Percentiles rank a stretch among this genome's conserved stretches.
These are phyloP conservation scores for Teratosphaeria pseudoeucalypti DNA, from an alignment of 2,329 filamentous ascomycete genomes.

Conservation along the genomic window DNA sequence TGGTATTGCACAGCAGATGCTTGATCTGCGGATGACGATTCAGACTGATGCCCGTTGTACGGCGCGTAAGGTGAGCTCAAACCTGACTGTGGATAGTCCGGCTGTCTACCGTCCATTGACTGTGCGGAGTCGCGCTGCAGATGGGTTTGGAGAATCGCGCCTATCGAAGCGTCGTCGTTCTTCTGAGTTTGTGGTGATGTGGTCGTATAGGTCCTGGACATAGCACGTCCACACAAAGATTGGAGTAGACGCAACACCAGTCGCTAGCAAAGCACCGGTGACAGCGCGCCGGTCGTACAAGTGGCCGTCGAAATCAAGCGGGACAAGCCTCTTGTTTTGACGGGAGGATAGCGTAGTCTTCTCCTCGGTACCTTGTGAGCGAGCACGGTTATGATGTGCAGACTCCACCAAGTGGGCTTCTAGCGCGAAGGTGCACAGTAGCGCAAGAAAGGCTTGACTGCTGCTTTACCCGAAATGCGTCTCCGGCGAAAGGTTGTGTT, in stretches of 20 bases:
- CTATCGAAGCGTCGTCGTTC: slow-evolving; percentile 30
- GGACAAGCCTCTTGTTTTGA: slow-evolving; percentile 25
- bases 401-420: slow-evolving; percentile 23
- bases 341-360: slow-evolving; percentile 30
- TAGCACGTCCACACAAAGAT: slow-evolving; percentile 29
- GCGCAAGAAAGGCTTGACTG: slow-evolving; percentile 4
- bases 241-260: slow-evolving; percentile 21
- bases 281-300: slow-evolving; percentile 27
- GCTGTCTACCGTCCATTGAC: slow-evolving; percentile 46
- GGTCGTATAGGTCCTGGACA: slow-evolving; percentile 37
- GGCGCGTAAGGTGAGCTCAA: slow-evolving; percentile 44
- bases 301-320: slow-evolving; percentile 22
- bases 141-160: slow-evolving; percentile 30
- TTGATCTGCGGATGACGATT: slow-evolving; percentile 79
- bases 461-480: slow-evolving; percentile 18
- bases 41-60: slow-evolving; percentile 59
- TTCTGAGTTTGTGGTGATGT: slow-evolving; percentile 23
- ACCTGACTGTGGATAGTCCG: slow-evolving; percentile 44
- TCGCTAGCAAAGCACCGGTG: slow-evolving; percentile 23
- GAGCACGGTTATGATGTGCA: slow-evolving; percentile 41
- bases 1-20: slow-evolving; percentile 85
- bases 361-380: slow-evolving; percentile 29
- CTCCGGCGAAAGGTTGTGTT: slow-evolving; percentile 10
- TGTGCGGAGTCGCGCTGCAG: slow-evolving; percentile 29
- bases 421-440: slow-evolving; percentile 18